Conservation (phyloP, 208 protist genomes). For the Leishmania turanica region DNA sequence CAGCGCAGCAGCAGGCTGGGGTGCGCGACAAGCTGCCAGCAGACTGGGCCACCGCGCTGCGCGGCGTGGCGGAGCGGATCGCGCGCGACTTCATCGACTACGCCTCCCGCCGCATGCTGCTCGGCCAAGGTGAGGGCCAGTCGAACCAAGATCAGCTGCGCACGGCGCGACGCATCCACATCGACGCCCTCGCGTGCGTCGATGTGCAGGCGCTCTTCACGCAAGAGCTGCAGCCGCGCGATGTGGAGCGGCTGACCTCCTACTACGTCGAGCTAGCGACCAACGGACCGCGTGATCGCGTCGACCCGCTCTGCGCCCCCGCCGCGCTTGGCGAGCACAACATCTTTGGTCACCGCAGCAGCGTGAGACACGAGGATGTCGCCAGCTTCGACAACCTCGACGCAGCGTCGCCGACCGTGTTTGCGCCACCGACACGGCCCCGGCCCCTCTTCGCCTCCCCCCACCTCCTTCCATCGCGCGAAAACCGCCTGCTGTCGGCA, state of each 20-base stretch:
- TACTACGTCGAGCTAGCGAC: constrained; percentile 36
- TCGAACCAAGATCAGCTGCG: constrained; percentile 25
- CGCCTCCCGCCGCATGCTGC: constrained; percentile 22
- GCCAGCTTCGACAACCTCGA: background rate
- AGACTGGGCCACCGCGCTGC: constrained; percentile 48
- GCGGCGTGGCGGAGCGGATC: constrained; percentile 58
- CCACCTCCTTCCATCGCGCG: constrained; percentile 5
- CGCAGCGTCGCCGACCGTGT: background rate
- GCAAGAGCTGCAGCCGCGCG: constrained; percentile 21
- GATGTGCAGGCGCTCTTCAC: constrained; percentile 16
- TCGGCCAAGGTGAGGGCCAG: constrained; percentile 29
- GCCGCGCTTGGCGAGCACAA: constrained; percentile 31
- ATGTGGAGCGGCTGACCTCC: constrained; percentile 24
- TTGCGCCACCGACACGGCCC: background rate
- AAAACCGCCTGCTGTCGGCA: constrained; percentile 6
- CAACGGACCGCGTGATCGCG: constrained; percentile 26
- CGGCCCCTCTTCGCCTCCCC: background rate
- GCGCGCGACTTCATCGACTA: constrained; percentile 45
- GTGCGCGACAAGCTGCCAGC: constrained; percentile 21
- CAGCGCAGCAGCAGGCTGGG: background rate
- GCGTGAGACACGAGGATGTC: background rate
- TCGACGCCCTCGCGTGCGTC: constrained; percentile 16
- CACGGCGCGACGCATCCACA: constrained; percentile 11
- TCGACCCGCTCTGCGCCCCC: constrained; percentile 26
- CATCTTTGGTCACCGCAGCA: constrained; percentile 33